These are phyloP conservation scores for Pseudohalonectria lignicola DNA, from an alignment of 2,329 filamentous ascomycete species.

Conservation along the genomic window DNA sequence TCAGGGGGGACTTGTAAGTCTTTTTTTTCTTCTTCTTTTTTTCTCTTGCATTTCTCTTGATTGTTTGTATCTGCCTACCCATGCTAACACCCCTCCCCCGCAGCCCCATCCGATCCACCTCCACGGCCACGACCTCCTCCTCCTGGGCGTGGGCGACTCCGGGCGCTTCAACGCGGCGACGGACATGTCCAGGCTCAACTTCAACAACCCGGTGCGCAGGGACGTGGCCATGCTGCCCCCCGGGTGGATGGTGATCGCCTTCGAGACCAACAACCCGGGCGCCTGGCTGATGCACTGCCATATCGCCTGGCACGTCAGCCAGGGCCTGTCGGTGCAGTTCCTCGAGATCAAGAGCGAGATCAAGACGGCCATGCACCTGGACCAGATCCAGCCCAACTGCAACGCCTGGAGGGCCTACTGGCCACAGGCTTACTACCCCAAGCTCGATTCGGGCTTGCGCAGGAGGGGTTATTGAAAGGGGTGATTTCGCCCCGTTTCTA, in stretches of 20 bases:
- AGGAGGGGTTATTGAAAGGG: too few relatives aligned
- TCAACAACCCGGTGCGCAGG: constrained; percentile 26
- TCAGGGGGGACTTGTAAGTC: constrained; percentile 10
- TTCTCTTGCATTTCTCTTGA: too few relatives aligned
- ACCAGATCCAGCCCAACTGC: constrained; percentile 1
- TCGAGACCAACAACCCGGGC: constrained; percentile 35
- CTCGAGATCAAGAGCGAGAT: constrained; percentile 17
- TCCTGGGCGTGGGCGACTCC: constrained; percentile 17
- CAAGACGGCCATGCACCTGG: not conserved
- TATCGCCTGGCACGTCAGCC: constrained; percentile 31
- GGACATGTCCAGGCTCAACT: constrained; percentile 15
- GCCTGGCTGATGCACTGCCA: constrained; percentile 31
- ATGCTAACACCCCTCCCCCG: not conserved
- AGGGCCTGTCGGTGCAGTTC: constrained; percentile 36
- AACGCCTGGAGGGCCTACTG: constrained; percentile 1
- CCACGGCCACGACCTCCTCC: constrained; percentile 30
- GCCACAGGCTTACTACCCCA: constrained; percentile 1
- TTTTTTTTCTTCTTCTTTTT: not conserved
- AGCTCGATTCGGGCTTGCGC: constrained; percentile 2
- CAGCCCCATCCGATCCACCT: constrained; percentile 30
- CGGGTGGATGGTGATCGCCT: constrained; percentile 32
- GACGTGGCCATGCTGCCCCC: constrained; percentile 29
- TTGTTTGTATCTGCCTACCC: not conserved
- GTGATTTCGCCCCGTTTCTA: too few relatives aligned
- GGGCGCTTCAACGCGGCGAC: constrained; percentile 7